phyloP scores from a whole-genome alignment of 345 rosid species.

The Reutealis trisperma region DNA sequence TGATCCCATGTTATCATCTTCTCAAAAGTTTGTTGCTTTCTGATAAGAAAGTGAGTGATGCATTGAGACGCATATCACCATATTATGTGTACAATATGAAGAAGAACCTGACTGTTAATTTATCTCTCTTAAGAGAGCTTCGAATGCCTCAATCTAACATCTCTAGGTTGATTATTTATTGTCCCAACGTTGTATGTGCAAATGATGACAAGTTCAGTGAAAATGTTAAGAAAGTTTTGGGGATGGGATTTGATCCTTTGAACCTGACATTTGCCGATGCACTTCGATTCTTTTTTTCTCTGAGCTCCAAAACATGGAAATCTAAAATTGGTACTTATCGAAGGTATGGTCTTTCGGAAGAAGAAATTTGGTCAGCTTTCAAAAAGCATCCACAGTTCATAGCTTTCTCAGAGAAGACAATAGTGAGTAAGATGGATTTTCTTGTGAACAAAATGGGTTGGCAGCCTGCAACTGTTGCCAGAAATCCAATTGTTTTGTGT shows the following conservation, averaged over 20 bases:
- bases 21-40: background rate
- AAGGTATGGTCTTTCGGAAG: background rate
- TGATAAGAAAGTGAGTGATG: background rate
- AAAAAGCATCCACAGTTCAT: too few species aligned
- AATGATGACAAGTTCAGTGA: background rate
- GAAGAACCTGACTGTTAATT: slow-evolving; percentile 23
- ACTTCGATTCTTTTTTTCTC: too few species aligned
- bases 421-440: background rate
- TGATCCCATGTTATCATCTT: background rate
- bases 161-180: background rate
- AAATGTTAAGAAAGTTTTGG: background rate
- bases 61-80: background rate
- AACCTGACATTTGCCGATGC: too few species aligned
- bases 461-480: background rate
- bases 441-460: background rate
- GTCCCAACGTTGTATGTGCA: background rate
- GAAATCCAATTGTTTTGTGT: too few species aligned
- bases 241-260: background rate
- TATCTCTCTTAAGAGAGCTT: slow-evolving; percentile 20
- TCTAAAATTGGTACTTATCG: background rate
- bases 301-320: background rate
- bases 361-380: background rate
- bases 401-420: too few species aligned
- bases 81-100: too few species aligned
- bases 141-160: slow-evolving; percentile 27